These are phyloP conservation scores for Senna tora DNA, from an alignment of 306 rosid species.

Conservation along the genomic window DNA sequence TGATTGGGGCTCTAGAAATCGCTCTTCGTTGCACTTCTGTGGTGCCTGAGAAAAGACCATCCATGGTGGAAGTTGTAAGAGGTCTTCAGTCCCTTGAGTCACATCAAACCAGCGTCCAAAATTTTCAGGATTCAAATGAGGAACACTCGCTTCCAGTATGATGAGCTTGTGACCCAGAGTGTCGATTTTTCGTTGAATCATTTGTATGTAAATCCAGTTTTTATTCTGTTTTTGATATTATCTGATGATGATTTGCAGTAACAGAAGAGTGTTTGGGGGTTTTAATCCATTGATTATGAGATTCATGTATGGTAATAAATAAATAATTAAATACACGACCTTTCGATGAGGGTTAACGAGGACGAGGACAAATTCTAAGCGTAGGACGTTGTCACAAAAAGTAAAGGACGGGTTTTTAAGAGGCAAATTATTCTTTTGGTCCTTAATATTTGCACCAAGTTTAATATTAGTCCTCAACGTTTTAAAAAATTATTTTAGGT, in stretches of 20 bases:
- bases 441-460: too few species aligned
- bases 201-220: slow-evolving; percentile 54
- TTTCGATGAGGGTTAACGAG: not conserved
- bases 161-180: slow-evolving; percentile 42
- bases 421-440: too few species aligned
- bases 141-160: slow-evolving; percentile 49
- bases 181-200: not conserved
- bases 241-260: slow-evolving; percentile 39
- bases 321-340: too few species aligned
- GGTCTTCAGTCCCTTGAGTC: slow-evolving; percentile 67
- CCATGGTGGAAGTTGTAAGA: slow-evolving; percentile 74
- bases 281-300: not conserved
- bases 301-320: too few species aligned
- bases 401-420: too few species aligned
- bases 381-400: too few species aligned
- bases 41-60: slow-evolving; percentile 90
- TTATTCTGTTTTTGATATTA: slow-evolving; percentile 35
- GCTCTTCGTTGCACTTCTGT: slow-evolving; percentile 87
- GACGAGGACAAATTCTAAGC: not conserved
- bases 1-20: slow-evolving; percentile 72
- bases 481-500: too few species aligned
- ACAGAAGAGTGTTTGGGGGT: slow-evolving; percentile 35
- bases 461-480: too few species aligned
- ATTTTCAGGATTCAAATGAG: slow-evolving; percentile 47
- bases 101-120: slow-evolving; percentile 41